These are phyloP conservation scores for Penicillium vulpinum DNA, from an alignment of 2,329 filamentous ascomycete species.

Conservation along the genomic window DNA sequence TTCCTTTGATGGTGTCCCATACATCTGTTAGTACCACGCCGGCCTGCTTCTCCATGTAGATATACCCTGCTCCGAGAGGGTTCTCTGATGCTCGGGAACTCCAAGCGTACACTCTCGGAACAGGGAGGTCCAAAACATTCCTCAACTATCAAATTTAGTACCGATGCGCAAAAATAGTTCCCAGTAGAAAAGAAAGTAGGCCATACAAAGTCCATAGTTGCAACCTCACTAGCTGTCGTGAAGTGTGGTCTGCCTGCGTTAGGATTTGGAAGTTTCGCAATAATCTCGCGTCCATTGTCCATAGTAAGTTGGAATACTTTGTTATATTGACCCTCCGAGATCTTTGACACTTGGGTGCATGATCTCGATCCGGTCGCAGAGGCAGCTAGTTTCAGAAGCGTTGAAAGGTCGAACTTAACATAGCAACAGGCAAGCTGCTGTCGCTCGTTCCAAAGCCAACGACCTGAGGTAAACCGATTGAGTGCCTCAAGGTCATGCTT, in stretches of 20 bases:
- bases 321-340: neutral
- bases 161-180: too few species aligned
- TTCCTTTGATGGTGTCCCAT: too few species aligned
- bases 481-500: neutral
- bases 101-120: too few species aligned
- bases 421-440: neutral
- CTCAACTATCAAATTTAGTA: too few species aligned
- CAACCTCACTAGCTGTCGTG: neutral
- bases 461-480: neutral
- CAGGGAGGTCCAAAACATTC: too few species aligned
- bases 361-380: neutral
- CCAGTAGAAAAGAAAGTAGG: too few species aligned
- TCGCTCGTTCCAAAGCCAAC: neutral
- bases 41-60: too few species aligned
- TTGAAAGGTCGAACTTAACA: neutral
- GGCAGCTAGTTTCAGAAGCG: neutral
- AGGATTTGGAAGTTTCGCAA: neutral
- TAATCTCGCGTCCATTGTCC: neutral
- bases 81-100: too few species aligned
- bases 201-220: neutral
- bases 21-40: too few species aligned
- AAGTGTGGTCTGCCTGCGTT: neutral
- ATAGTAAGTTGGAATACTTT: neutral
- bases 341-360: neutral
- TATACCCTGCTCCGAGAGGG: too few species aligned